phyloP scores from a whole-genome alignment of 352 stramenopile species.

The Phytophthora colocasiae region DNA sequence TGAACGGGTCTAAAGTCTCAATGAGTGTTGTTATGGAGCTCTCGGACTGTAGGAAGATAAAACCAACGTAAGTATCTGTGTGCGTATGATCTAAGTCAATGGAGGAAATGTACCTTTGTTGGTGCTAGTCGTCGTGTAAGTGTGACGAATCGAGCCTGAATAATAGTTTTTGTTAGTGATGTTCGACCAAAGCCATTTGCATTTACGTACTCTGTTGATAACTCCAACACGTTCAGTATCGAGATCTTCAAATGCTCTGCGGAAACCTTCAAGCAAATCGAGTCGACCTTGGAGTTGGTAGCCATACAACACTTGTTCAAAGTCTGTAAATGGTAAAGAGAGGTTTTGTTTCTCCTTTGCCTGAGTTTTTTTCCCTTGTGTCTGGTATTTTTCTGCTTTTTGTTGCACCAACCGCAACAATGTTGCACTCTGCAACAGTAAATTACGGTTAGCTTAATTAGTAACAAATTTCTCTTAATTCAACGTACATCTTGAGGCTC shows the following conservation, averaged over 20 bases:
- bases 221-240: constrained; percentile 69
- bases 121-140: constrained; percentile 46
- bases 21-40: constrained; percentile 51
- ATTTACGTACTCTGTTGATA: constrained; percentile 44
- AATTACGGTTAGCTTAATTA: constrained; percentile 4
- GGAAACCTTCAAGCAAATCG: constrained; percentile 70
- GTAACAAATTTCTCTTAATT: background rate
- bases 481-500: constrained; percentile 67
- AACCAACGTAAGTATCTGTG: background rate
- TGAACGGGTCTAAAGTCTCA: constrained; percentile 64
- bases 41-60: constrained; percentile 33
- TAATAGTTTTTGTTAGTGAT: constrained; percentile 2
- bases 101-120: constrained; percentile 37
- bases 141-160: constrained; percentile 42
- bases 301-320: constrained; percentile 77
- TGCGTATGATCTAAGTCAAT: background rate
- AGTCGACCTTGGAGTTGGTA: constrained; percentile 75
- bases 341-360: constrained; percentile 21
- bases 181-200: background rate
- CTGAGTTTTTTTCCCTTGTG: constrained; percentile 22
- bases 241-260: constrained; percentile 48
- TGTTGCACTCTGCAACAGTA: constrained; percentile 46
- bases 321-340: constrained; percentile 55
- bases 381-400: constrained; percentile 44
- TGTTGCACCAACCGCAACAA: constrained; percentile 55